These are phyloP conservation scores for Omphalea diandra DNA, from an alignment of 441 rosid genomes.

Conservation along the genomic window DNA sequence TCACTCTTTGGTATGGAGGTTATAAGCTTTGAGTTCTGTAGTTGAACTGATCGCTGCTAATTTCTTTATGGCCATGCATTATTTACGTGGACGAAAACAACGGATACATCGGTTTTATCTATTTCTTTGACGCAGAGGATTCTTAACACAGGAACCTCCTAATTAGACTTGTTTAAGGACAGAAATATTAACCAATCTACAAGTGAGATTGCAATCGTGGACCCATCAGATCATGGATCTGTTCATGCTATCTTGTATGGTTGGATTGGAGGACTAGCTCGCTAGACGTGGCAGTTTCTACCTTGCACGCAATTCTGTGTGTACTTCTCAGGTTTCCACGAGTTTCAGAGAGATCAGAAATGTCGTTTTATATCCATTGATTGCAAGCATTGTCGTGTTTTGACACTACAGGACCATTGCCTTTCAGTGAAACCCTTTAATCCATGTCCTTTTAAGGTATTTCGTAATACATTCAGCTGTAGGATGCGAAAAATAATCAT, in stretches of 20 bases:
- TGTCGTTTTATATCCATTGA: no score
- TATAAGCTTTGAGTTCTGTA: not conserved
- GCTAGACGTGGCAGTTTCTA: constrained; percentile 37
- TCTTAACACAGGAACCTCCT: constrained; percentile 1
- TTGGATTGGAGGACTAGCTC: constrained; percentile 17
- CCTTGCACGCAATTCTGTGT: constrained; percentile 40
- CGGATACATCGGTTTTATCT: constrained; percentile 15
- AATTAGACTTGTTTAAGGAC: not conserved
- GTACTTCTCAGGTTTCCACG: constrained; percentile 37
- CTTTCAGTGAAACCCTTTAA: no score
- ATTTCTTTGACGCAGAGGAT: constrained; percentile 18
- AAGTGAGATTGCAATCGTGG: constrained; percentile 6
- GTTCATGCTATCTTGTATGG: constrained; percentile 18
- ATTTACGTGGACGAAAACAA: constrained; percentile 55
- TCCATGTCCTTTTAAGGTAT: no score
- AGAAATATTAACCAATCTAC: not conserved
- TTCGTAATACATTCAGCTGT: no score
- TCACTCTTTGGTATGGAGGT: constrained; percentile 4
- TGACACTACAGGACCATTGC: not conserved
- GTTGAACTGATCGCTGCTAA: constrained; percentile 6
- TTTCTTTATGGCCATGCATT: constrained; percentile 24
- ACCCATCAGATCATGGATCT: constrained; percentile 11
- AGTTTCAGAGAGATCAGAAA: not conserved
- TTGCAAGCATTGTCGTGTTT: no score
- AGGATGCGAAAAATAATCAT: no score